Evolutionary conservation across 805 yeast species (phyloP), one percentile per base, ranked within the genome.

Genomic region (Lipomyces yamanashiensis): DNA sequence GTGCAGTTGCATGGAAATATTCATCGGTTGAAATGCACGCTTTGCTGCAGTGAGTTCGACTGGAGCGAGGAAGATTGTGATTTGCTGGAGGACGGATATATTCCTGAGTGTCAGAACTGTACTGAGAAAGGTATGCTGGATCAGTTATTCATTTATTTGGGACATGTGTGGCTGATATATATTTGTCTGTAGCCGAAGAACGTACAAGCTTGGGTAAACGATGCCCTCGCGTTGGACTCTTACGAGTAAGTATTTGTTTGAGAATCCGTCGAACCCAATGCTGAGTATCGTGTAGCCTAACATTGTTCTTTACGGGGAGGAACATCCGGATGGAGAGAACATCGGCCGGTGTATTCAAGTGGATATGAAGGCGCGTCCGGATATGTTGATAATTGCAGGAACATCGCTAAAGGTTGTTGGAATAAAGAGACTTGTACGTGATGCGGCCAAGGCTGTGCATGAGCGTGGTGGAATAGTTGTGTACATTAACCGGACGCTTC

Each of bases 401-500:
- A 95, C 99, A 0, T 90, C 97, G 4, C 79, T 95, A 47, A 89
- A 87, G 76, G 98, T 93, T 12, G 89, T 87, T 68, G 99, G 99
- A 2, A 92, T 95, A 53, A 88, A 86, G 72, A 85, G 84, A 68
- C 79, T 93, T 21, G 97, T 92, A 1, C 83, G 84, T 66, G 81
- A 82, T 23, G 74, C 90, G 66, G 86, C 96, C 53, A 82, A 82
- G 65, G 83, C 83, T 19, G 86, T 92, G 19, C 96, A 89, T 72
- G 87, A 84, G n/a, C 82, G 81, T 43, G 90, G 88, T 21, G 99
- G 98, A 0, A 78, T 82, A 37, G 96, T 92, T 0, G 77, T 93
- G 0, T 82, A 90, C 61, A 81, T 93, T 39, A 93, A 93, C 78
- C 85, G 85, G 62, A 58, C 65, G 1, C 39, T 55, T 7, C 80